phyloP scores from a whole-genome alignment of 306 rosid species.

The Macrotyloma uniflorum region DNA sequence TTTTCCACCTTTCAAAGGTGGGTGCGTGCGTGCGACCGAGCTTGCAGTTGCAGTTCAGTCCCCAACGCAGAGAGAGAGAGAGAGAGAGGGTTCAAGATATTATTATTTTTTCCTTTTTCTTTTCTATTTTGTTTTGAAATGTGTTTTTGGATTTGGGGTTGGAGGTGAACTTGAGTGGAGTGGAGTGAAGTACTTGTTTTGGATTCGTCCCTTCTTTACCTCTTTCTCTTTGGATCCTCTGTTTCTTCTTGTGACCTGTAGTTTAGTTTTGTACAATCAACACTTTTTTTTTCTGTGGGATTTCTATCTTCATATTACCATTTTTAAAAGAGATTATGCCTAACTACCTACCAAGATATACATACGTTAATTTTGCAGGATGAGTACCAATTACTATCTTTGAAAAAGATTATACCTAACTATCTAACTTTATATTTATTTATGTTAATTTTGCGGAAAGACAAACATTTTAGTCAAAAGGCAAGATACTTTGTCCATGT shows the following conservation, averaged over 20 bases:
- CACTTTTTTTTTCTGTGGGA: neutral
- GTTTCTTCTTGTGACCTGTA: too few species aligned
- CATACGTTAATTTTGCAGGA: too few species aligned
- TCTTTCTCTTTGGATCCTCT: constrained; percentile 43
- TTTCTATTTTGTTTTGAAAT: constrained; percentile 38
- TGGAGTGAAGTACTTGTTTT: constrained; percentile 37
- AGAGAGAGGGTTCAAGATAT: neutral
- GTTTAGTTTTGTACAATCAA: neutral
- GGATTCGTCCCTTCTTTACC: too few species aligned
- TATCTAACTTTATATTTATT: neutral
- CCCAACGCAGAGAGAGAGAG: constrained; percentile 44
- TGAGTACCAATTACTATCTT: neutral
- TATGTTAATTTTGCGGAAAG: neutral
- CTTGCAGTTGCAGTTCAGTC: constrained; percentile 51
- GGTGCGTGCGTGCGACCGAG: constrained; percentile 52
- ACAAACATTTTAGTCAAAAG: neutral
- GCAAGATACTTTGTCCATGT: neutral
- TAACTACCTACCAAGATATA: too few species aligned
- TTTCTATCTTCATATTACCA: neutral
- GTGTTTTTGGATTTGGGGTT: constrained; percentile 44
- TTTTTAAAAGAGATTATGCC: neutral
- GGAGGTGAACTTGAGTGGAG: neutral
- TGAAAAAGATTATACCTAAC: neutral
- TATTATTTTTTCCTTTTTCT: constrained; percentile 4
- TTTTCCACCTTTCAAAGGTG: constrained; percentile 58